A percentile compares a stretch with the other conserved stretches of the same genome.
These are phyloP conservation scores for Akanthomyces lecanii DNA, from an alignment of 2,329 filamentous ascomycete species.

Conservation along the genomic window DNA sequence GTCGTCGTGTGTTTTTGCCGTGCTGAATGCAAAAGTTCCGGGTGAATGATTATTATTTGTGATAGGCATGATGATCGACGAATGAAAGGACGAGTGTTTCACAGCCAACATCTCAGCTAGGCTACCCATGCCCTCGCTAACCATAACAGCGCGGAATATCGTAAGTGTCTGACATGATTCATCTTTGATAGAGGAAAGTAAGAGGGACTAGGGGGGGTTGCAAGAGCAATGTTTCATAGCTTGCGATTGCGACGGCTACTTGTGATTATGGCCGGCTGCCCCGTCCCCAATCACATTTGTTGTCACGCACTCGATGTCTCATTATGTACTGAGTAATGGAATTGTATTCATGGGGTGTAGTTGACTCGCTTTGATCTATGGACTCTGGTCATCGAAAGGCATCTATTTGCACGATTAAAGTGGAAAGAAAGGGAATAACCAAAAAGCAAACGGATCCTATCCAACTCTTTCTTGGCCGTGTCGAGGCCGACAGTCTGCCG, in stretches of 20 bases:
- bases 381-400: not conserved
- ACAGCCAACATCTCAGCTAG: not conserved
- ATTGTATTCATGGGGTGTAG: not conserved
- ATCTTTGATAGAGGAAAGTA: no score
- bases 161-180: no score
- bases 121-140: no score
- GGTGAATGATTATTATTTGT: not conserved
- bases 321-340: no score
- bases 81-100: not conserved
- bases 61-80: not conserved
- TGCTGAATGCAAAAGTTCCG: not conserved
- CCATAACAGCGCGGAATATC: no score
- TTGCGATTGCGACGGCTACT: not conserved
- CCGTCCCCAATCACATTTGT: not conserved
- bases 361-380: not conserved
- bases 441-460: not conserved
- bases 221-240: no score
- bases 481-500: not conserved
- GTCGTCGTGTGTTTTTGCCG: not conserved
- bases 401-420: not conserved
- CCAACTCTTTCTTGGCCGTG: not conserved
- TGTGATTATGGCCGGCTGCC: not conserved
- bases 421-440: not conserved
- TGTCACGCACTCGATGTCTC: not conserved
- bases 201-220: no score